phyloP scores from a whole-genome alignment of 305 asterid species.

The Solanum aculeatissimum region DNA sequence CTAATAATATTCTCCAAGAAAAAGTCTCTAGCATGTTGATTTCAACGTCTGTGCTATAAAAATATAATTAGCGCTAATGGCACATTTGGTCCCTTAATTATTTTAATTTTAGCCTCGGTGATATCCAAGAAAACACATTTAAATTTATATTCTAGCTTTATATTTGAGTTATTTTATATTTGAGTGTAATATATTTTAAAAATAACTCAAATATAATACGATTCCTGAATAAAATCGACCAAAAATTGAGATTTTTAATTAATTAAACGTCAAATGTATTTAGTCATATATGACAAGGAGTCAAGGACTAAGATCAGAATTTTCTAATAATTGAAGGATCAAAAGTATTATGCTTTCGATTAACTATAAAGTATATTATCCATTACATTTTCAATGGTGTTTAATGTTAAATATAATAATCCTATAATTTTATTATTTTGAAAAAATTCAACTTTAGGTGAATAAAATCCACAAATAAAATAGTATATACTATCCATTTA shows the following conservation, averaged over 20 bases:
- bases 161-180: background rate
- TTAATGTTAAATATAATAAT: background rate
- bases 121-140: background rate
- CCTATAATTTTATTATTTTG: background rate
- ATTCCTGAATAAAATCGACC: background rate
- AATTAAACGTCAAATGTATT: background rate
- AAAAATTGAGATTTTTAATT: background rate
- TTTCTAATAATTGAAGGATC: background rate
- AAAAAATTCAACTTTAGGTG: background rate
- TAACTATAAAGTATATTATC: background rate
- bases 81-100: background rate
- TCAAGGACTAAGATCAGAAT: background rate
- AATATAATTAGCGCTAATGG: background rate
- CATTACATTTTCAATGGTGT: background rate
- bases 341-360: background rate
- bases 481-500: background rate
- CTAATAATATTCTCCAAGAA: background rate
- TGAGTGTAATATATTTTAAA: background rate
- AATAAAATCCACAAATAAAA: background rate
- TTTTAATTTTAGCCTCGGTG: background rate
- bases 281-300: background rate
- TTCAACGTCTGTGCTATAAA: background rate
- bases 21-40: background rate
- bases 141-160: background rate
- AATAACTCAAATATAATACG: no score